Evolutionary conservation across 139 green algal genomes (phyloP), one percentile per base, ranked within the genome.

Genomic region (Auxenochlorella pyrenoidosa): DNA sequence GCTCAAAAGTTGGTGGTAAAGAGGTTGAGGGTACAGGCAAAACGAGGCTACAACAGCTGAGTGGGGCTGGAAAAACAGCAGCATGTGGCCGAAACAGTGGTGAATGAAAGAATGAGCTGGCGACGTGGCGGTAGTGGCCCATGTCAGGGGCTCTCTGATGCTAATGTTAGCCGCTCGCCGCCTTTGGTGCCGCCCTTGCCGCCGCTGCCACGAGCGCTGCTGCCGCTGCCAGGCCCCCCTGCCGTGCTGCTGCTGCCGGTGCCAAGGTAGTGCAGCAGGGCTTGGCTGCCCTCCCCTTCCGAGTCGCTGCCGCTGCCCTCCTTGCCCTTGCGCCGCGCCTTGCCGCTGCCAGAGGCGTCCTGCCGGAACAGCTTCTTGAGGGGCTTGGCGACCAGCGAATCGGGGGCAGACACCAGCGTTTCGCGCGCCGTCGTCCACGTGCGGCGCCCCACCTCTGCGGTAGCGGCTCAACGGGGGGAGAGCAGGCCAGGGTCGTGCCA

Each of bases 391-490:
- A 88, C 84, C 5, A 88, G 72, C 5, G 73, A 38, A 24, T 88
- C 40, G 13, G 71, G 79, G 18, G 79, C 79, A 4, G 58, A 8
- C 40, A 59, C 59, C 19, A 85, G 8, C 73, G 73, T 83, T 3
- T 88, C 84, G 4, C 84, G 72, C 10, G 84, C 83, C 0, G 83
- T 87, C 41, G 71, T 82, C 83, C 83, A 87, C n/a, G 83, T 87
- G 83, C 83, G 83, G 21, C 70, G 83, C 18, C 83, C 83, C 71
- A 87, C 84, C 59, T 82, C 65, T 86, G 81, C 79, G 65, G 13
- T 8, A 36, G 38, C 51, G 36, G 26, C 36, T 5, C 36, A 51
- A 15, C 16, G 75, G 75, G 78, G 13, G 40, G 5, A 40, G 79
- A 12, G 60, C 10, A 19, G 38, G 12, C 1, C 0, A 21, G 26